Conservation (phyloP, 306 rosid genomes). For the Dryas drummondii region DNA sequence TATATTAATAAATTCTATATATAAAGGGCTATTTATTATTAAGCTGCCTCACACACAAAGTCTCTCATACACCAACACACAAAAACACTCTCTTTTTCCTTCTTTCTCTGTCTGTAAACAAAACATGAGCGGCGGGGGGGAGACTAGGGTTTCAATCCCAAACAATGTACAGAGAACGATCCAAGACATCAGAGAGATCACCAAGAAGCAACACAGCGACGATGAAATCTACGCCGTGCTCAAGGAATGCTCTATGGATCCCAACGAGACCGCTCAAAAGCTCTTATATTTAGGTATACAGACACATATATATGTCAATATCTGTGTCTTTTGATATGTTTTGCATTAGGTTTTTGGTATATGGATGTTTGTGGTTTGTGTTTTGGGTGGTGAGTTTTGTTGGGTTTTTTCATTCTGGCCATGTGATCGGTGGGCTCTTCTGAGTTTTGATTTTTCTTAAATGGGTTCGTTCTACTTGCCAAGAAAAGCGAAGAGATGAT, state of each 20-base stretch:
- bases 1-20: background rate
- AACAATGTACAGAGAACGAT: slow-evolving; percentile 53
- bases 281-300: slow-evolving; percentile 44
- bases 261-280: slow-evolving; percentile 78
- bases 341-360: slow-evolving; percentile 18
- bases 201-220: slow-evolving; percentile 79
- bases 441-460: slow-evolving; percentile 23
- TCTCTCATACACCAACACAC: slow-evolving; percentile 15
- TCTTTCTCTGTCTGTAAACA: slow-evolving; percentile 6
- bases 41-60: slow-evolving; percentile 6
- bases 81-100: background rate
- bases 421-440: slow-evolving; percentile 35
- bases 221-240: slow-evolving; percentile 79
- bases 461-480: slow-evolving; percentile 12
- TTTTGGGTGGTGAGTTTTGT: background rate
- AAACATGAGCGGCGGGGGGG: slow-evolving; percentile 57
- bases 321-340: background rate
- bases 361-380: slow-evolving; percentile 10
- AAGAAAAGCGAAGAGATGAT: background rate
- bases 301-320: too few relatives aligned
- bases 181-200: slow-evolving; percentile 69
- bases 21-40: background rate
- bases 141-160: slow-evolving; percentile 77
- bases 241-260: slow-evolving; percentile 79
- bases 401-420: slow-evolving; percentile 7